Percentiles rank a stretch among this genome's conserved stretches.
These are phyloP conservation scores for Penicillium glabrum DNA, from an alignment of 2,329 filamentous ascomycete genomes.

Conservation along the genomic window DNA sequence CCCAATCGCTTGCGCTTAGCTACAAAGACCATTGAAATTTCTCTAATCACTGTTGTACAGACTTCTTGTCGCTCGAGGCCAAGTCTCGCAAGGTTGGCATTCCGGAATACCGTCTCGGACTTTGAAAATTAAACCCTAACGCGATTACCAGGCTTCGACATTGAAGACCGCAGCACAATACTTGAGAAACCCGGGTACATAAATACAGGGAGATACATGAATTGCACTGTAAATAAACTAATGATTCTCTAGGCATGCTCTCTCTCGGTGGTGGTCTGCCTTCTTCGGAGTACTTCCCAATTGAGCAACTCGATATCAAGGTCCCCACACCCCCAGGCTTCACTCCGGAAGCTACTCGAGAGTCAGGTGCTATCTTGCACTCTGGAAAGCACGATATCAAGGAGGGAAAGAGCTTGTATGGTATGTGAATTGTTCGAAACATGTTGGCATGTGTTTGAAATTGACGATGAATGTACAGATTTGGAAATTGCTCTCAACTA, in stretches of 20 bases:
- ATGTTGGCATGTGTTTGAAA: background rate
- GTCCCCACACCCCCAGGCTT: constrained; percentile 70
- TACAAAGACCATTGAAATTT: background rate
- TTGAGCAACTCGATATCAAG: constrained; percentile 73
- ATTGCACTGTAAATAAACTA: background rate
- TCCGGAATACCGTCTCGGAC: background rate
- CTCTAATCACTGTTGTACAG: constrained; percentile 17
- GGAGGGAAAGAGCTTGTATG: constrained; percentile 58
- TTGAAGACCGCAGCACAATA: constrained; percentile 80
- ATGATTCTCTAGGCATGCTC: constrained; percentile 61
- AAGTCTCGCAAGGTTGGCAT: constrained; percentile 45
- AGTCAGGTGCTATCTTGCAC: constrained; percentile 59
- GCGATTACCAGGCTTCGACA: constrained; percentile 58
- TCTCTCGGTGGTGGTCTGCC: constrained; percentile 91
- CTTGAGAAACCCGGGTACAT: constrained; percentile 69
- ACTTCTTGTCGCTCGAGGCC: constrained; percentile 64
- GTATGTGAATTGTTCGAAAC: constrained; percentile 23
- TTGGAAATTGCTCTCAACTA: constrained; percentile 91
- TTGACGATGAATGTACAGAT: constrained; percentile 51
- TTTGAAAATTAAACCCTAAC: background rate
- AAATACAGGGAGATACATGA: background rate
- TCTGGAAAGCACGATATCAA: constrained; percentile 83
- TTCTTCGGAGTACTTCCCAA: constrained; percentile 87
- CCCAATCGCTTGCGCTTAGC: background rate
- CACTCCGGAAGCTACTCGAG: constrained; percentile 65